These are phyloP conservation scores for Venturia pyrina DNA, from an alignment of 2,329 filamentous ascomycete species.

Conservation along the genomic window DNA sequence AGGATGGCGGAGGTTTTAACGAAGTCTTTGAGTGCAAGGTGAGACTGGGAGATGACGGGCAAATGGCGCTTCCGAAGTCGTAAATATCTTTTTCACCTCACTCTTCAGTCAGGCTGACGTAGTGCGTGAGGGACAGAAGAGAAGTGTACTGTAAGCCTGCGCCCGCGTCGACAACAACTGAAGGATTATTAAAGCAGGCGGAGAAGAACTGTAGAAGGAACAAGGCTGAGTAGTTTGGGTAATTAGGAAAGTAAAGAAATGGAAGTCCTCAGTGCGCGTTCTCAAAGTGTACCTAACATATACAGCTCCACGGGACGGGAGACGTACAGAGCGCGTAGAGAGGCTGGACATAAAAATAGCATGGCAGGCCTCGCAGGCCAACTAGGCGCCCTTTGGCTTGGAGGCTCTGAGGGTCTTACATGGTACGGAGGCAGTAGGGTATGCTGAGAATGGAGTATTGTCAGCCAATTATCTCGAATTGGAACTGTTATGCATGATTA, in stretches of 20 bases:
- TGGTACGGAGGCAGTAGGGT: too few relatives aligned
- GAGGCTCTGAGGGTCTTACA: too few relatives aligned
- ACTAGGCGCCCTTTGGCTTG: not conserved
- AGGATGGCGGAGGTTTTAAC: not conserved
- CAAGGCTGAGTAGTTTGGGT: not conserved
- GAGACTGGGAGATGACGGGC: not conserved
- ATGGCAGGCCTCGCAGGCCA: not conserved
- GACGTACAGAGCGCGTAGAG: slow-evolving; percentile 2
- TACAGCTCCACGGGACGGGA: not conserved
- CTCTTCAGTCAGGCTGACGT: not conserved
- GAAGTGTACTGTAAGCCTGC: not conserved
- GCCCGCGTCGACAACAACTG: not conserved
- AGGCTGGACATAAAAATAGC: not conserved
- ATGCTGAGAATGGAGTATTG: not conserved
- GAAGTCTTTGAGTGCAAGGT: not conserved
- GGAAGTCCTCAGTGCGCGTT: not conserved
- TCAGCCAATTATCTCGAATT: not conserved
- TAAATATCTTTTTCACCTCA: not conserved
- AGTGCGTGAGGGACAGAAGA: not conserved
- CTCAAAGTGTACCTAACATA: slow-evolving; percentile 5
- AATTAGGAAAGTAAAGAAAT: not conserved
- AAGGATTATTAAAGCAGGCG: not conserved
- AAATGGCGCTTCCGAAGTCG: not conserved
- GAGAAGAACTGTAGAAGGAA: not conserved
- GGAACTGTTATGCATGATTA: not conserved